Conservation (phyloP, 2,329 filamentous ascomycete genomes). For the Talaromyces albobiverticillius region DNA sequence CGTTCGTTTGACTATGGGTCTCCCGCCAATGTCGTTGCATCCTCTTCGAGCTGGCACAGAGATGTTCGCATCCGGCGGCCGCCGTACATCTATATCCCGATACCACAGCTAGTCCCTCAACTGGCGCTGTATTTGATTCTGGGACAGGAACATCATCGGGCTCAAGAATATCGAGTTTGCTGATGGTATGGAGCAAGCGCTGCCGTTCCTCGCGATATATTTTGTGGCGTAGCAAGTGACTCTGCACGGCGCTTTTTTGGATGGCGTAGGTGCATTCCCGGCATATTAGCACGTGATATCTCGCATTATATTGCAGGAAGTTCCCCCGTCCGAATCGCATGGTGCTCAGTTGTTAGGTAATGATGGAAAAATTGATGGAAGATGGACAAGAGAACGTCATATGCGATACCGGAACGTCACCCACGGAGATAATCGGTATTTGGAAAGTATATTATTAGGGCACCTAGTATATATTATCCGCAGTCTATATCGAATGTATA, state of each 20-base stretch:
- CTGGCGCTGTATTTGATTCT: background rate
- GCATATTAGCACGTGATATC: slow-evolving; percentile 8
- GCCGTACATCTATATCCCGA: slow-evolving; percentile 7
- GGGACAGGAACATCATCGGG: slow-evolving; percentile 5
- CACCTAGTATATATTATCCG: no score
- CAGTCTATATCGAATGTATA: no score
- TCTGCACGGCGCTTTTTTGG: slow-evolving; percentile 10
- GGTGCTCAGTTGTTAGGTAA: background rate
- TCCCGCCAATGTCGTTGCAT: slow-evolving; percentile 9
- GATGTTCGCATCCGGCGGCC: background rate
- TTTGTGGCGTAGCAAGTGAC: slow-evolving; percentile 13
- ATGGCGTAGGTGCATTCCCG: slow-evolving; percentile 13
- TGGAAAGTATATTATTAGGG: no score
- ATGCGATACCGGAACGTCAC: no score
- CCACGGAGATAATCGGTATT: no score
- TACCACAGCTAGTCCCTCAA: slow-evolving; percentile 5
- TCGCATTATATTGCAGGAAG: slow-evolving; percentile 2
- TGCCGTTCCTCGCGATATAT: slow-evolving; percentile 8
- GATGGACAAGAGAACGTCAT: no score
- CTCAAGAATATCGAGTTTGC: background rate
- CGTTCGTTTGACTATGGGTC: background rate
- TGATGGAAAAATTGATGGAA: no score
- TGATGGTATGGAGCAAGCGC: background rate
- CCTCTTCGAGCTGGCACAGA: slow-evolving; percentile 9
- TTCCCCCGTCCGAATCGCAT: slow-evolving; percentile 1